A percentile compares a stretch with the other conserved stretches of the same genome.
Evolutionary conservation across 371 early-diverging fungal species (phyloP).

Genomic region (Actinomucor elegans): DNA sequence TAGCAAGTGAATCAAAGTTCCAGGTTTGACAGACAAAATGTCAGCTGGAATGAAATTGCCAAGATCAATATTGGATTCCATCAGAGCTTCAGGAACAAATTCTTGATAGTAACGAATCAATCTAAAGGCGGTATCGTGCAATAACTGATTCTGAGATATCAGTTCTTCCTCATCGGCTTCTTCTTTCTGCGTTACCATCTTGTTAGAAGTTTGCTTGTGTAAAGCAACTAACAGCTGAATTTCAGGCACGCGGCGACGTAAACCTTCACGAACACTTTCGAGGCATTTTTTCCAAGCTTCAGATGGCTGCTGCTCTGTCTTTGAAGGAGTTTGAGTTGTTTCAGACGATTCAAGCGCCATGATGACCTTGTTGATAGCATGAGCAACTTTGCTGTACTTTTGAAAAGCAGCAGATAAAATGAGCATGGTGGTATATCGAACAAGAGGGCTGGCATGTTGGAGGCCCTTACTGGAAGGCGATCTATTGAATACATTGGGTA

Average conservation of each 20-base stretch:
- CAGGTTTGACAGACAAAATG: slow-evolving; percentile 53
- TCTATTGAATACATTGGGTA: slow-evolving; percentile 66
- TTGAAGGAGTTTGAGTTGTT: not conserved
- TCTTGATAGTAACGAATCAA: slow-evolving; percentile 70
- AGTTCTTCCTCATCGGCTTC: slow-evolving; percentile 22
- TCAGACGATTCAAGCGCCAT: slow-evolving; percentile 22
- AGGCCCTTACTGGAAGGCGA: slow-evolving; percentile 61
- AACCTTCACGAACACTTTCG: slow-evolving; percentile 51
- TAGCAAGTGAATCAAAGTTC: slow-evolving; percentile 59
- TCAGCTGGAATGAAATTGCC: slow-evolving; percentile 75
- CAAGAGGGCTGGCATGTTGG: slow-evolving; percentile 66
- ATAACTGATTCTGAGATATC: slow-evolving; percentile 44
- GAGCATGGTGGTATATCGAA: slow-evolving; percentile 66
- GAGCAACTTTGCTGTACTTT: slow-evolving; percentile 57
- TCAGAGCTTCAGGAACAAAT: slow-evolving; percentile 63
- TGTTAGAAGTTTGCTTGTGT: slow-evolving; percentile 33
- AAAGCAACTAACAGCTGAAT: slow-evolving; percentile 65
- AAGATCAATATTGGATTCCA: slow-evolving; percentile 73
- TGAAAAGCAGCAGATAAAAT: slow-evolving; percentile 61
- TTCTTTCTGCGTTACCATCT: slow-evolving; percentile 16
- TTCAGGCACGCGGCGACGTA: slow-evolving; percentile 75
- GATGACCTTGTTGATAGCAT: slow-evolving; percentile 34
- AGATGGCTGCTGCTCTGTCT: slow-evolving; percentile 7
- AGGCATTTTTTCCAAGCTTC: slow-evolving; percentile 38
- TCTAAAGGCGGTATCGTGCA: slow-evolving; percentile 55